Evolutionary conservation across 129 eudicot species (phyloP).

Genomic region (Saposhnikovia divaricata): DNA sequence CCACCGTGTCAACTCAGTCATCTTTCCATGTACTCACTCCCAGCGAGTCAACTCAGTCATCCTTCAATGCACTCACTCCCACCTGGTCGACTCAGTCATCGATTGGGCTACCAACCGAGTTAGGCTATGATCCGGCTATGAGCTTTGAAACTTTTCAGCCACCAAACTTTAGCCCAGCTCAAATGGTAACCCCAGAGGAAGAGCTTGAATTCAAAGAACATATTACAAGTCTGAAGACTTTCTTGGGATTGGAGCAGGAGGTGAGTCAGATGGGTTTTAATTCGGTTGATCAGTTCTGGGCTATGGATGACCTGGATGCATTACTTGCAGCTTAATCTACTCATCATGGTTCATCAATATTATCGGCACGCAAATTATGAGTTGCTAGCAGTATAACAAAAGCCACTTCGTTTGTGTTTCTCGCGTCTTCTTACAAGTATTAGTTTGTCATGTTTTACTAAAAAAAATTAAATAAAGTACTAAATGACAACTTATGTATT

Average conservation of each 20-base stretch:
- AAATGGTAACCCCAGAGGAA: not conserved
- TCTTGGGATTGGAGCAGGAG: conserved; percentile 42
- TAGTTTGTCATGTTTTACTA: not conserved
- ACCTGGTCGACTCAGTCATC: not conserved
- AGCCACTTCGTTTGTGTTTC: not conserved
- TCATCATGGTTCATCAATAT: not conserved
- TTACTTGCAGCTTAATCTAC: not conserved
- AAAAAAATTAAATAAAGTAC: not conserved
- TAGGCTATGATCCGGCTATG: conserved; percentile 3
- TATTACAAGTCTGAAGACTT: conserved; percentile 49
- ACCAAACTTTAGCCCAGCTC: conserved; percentile 18
- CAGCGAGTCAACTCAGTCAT: conserved; percentile 11
- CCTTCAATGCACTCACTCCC: not conserved
- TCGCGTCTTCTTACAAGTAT: not conserved
- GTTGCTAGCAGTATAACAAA: not conserved
- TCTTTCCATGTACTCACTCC: not conserved
- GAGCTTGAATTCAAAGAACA: conserved; percentile 47
- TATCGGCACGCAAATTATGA: not conserved
- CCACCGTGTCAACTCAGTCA: not conserved
- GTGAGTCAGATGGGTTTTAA: conserved; percentile 3
- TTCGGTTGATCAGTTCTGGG: conserved; percentile 37
- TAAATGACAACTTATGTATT: not conserved
- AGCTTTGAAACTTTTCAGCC: conserved; percentile 11
- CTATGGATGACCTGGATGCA: conserved; percentile 35
- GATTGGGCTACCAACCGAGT: not conserved